These are phyloP conservation scores for Diplodia seriata DNA, from an alignment of 2,329 filamentous ascomycete species.

Conservation along the genomic window DNA sequence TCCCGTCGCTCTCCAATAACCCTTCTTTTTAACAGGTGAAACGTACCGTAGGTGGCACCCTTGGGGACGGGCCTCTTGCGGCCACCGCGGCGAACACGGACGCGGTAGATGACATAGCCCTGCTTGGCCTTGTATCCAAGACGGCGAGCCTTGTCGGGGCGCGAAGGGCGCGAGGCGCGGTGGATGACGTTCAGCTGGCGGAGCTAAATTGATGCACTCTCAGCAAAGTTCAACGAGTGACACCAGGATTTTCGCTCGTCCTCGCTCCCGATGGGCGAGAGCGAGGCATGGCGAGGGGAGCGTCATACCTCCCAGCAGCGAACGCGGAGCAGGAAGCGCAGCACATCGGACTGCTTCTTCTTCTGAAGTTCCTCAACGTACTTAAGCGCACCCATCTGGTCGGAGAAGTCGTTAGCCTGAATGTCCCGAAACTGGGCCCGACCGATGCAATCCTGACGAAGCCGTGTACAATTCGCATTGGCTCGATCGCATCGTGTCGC, in stretches of 20 bases:
- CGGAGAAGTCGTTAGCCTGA: constrained; percentile 23
- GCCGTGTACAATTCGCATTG: constrained; percentile 7
- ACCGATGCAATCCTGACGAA: constrained; percentile 14
- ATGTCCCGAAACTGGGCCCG: constrained; percentile 7
- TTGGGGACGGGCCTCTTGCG: constrained; percentile 96
- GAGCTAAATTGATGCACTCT: constrained; percentile 99
- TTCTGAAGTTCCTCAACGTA: constrained; percentile 99
- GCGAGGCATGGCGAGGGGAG: constrained; percentile 35
- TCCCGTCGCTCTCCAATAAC: neutral
- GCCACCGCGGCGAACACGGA: constrained; percentile 97
- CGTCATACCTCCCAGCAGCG: constrained; percentile 96
- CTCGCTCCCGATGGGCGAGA: constrained; percentile 37
- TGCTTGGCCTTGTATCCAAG: constrained; percentile 99
- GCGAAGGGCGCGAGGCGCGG: constrained; percentile 96
- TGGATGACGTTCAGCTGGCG: constrained; percentile 99
- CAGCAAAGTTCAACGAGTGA: constrained; percentile 99
- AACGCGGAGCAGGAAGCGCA: constrained; percentile 93
- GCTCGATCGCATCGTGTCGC: constrained; percentile 20
- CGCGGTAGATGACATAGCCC: constrained; percentile 99
- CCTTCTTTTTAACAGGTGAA: constrained; percentile 6
- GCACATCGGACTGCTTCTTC: constrained; percentile 99
- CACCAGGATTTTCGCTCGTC: constrained; percentile 49
- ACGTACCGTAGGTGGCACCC: constrained; percentile 96
- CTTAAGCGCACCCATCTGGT: constrained; percentile 98
- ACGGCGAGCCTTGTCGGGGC: constrained; percentile 99